These are phyloP conservation scores for Candida fluviatilis DNA, from an alignment of 805 yeast species.

Conservation along the genomic window DNA sequence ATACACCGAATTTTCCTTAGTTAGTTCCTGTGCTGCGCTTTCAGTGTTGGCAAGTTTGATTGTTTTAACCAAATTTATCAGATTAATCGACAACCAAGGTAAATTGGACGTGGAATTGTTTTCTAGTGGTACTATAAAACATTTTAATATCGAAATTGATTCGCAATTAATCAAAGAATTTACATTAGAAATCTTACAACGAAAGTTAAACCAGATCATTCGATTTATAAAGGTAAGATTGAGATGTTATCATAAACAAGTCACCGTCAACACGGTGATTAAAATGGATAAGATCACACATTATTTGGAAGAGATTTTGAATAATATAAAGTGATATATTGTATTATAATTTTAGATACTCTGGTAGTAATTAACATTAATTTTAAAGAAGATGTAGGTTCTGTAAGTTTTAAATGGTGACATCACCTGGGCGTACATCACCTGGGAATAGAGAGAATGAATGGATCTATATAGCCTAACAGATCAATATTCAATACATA, in stretches of 20 bases:
- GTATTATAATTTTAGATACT: neutral
- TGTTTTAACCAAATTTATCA: slow-evolving; percentile 13
- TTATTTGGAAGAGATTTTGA: slow-evolving; percentile 14
- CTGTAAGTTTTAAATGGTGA: no score
- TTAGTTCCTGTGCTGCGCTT: slow-evolving; percentile 13
- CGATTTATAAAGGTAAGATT: slow-evolving; percentile 12
- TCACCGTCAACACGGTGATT: slow-evolving; percentile 11
- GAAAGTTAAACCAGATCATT: slow-evolving; percentile 8
- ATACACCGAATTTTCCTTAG: slow-evolving; percentile 14
- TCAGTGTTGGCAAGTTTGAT: slow-evolving; percentile 16
- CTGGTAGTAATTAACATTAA: neutral
- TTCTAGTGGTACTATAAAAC: neutral
- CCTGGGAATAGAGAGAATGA: no score
- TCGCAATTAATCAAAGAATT: slow-evolving; percentile 6
- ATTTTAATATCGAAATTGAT: neutral
- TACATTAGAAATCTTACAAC: slow-evolving; percentile 7
- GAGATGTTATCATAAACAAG: slow-evolving; percentile 7
- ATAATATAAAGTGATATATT: slow-evolving; percentile 6
- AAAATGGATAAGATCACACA: slow-evolving; percentile 17
- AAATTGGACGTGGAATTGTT: slow-evolving; percentile 7
- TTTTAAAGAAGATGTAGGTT: neutral
- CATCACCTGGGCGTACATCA: no score
- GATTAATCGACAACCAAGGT: slow-evolving; percentile 5
- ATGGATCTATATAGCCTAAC: no score
- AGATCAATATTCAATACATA: no score